phyloP scores from a whole-genome alignment of 306 rosid species.

The Hylodesmum podocarpum region DNA sequence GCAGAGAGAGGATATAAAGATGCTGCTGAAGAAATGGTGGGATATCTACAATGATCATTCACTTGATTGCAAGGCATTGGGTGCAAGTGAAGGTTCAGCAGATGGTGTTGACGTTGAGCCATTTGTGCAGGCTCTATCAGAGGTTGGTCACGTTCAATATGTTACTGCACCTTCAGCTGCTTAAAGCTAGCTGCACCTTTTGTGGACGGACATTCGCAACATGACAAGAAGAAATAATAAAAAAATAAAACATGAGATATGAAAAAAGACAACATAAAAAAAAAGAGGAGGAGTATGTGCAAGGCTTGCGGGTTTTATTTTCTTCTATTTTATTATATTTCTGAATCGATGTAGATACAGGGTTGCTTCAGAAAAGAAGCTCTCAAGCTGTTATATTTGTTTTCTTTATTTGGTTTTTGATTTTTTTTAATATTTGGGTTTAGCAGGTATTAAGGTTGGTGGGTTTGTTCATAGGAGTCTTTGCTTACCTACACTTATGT shows the following conservation, averaged over 20 bases:
- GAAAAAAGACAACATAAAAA: background rate
- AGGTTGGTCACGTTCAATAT: slow-evolving; percentile 47
- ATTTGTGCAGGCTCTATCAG: slow-evolving; percentile 48
- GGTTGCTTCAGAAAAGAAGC: background rate
- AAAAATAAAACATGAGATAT: background rate
- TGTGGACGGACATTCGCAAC: no score
- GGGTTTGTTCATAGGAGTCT: background rate
- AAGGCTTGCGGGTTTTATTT: background rate
- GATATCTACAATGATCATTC: slow-evolving; percentile 59
- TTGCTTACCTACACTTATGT: background rate
- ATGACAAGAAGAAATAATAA: background rate
- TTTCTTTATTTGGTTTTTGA: background rate
- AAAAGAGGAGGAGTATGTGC: background rate
- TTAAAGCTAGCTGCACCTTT: slow-evolving; percentile 22
- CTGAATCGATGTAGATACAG: background rate
- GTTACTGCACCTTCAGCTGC: slow-evolving; percentile 80
- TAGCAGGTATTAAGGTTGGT: background rate
- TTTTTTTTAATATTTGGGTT: background rate
- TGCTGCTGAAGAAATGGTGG: slow-evolving; percentile 80
- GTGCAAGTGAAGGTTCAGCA: background rate
- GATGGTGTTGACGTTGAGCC: slow-evolving; percentile 41
- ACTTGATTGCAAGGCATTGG: slow-evolving; percentile 40
- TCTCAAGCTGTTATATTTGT: background rate
- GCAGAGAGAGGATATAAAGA: slow-evolving; percentile 77
- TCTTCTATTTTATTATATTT: no score